Base-by-base conservation (phyloP, 1,284 basidiomycete species). In the Pterula multifida region DNA sequence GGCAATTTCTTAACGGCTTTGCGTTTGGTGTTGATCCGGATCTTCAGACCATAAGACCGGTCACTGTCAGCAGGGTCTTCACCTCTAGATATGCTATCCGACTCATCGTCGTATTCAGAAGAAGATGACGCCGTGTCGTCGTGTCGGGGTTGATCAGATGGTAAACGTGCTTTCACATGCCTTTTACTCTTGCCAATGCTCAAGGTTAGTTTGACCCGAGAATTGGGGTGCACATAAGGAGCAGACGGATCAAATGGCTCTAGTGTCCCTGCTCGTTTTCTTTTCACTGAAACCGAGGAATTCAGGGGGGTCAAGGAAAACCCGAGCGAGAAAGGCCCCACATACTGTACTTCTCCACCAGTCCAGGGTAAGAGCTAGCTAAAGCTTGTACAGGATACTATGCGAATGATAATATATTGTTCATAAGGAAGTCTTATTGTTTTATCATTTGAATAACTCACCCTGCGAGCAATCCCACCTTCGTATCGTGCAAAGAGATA, bases 291-390 rank as follows among this genome's bases (percentile, higher is more conserved):
- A 36, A 57, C 45, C 36, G 17, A 52, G 47, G 24, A 22, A 48
- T 53, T 17, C 36, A 49, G 26, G 48, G n/a, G 22, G 24, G 32
- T 6, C 25, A 23, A 22, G 17, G 48, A 24, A 3, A 36, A 23
- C 45, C 6, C 2, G n/a, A 49, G 35, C 23, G 22, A 21, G 39
- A 24, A 55, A 51, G 47, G 39, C 39, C 9, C 21, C 36, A 65
- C 76, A 56, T 57, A 85, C 86, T 61, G 57, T 81, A 89, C 35
- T 68, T 65, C 11, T 72, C 63, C 2, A 85, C 68, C 2, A 86
- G 61, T 21, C 70, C 62, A 25, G 63, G 61, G 57, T 73, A 68
- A 11, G 63, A 60, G 24, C 62, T 52, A 36, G 61, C 51, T 50
- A 86, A 68, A 25, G 54, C 55, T 39, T 56, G 52, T 26, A 67